Conservation (phyloP, 2,329 filamentous ascomycete genomes). For the Ilyonectria mors-panacis region DNA sequence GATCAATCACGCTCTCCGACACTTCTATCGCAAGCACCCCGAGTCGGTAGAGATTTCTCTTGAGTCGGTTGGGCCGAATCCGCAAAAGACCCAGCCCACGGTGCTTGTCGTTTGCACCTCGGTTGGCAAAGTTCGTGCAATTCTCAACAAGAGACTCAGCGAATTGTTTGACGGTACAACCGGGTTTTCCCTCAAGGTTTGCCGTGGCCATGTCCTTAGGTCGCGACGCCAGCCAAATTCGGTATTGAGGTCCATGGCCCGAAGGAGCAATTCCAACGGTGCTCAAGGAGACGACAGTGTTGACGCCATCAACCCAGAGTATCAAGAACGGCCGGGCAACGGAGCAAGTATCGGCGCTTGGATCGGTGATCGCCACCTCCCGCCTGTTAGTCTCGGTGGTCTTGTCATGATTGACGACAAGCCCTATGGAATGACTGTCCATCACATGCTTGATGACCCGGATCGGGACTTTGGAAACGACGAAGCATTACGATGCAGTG, state of each 20-base stretch:
- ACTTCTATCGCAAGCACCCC: slow-evolving; percentile 79
- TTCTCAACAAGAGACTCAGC: slow-evolving; percentile 78
- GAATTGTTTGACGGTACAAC: slow-evolving; percentile 74
- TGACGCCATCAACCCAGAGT: slow-evolving; percentile 77
- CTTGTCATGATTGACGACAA: slow-evolving; percentile 87
- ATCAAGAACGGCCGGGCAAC: slow-evolving; percentile 84
- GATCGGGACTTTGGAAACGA: slow-evolving; percentile 59
- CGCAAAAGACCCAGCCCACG: slow-evolving; percentile 77
- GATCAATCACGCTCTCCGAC: slow-evolving; percentile 78
- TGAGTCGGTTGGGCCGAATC: slow-evolving; percentile 79
- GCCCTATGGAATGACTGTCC: slow-evolving; percentile 94
- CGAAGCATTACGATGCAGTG: slow-evolving; percentile 57
- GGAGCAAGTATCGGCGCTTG: slow-evolving; percentile 96
- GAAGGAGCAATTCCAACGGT: slow-evolving; percentile 49
- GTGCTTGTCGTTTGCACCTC: slow-evolving; percentile 85
- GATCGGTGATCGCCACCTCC: slow-evolving; percentile 86
- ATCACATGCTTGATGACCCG: slow-evolving; percentile 91
- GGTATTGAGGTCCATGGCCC: slow-evolving; percentile 52
- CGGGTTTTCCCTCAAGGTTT: slow-evolving; percentile 79
- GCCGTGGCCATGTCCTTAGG: slow-evolving; percentile 76
- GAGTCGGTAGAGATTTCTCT: slow-evolving; percentile 86
- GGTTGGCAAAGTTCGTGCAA: slow-evolving; percentile 78
- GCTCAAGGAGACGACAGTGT: slow-evolving; percentile 57
- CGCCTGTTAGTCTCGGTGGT: slow-evolving; percentile 92
- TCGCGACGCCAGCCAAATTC: slow-evolving; percentile 64